phyloP scores from a whole-genome alignment of 2,329 filamentous ascomycete species.

The Onygenales sp. region DNA sequence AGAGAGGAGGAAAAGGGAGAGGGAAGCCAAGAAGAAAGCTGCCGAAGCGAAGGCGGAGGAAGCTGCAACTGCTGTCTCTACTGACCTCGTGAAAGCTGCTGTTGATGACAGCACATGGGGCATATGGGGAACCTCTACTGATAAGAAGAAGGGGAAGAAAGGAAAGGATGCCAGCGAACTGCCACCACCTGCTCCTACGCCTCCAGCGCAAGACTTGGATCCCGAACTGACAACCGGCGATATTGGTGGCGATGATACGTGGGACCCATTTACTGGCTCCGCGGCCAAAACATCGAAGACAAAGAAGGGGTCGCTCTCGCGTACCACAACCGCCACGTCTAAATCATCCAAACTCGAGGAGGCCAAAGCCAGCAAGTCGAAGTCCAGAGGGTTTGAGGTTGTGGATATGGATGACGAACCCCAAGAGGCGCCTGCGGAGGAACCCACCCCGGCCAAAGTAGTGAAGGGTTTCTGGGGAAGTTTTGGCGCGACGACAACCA shows the following conservation, averaged over 20 bases:
- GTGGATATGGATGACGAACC: constrained; percentile 15
- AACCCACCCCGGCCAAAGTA: constrained; percentile 24
- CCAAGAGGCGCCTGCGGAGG: constrained; percentile 26
- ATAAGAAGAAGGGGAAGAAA: constrained; percentile 43
- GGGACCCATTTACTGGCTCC: constrained; percentile 25
- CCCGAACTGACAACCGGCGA: constrained; percentile 27
- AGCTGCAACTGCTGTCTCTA: constrained; percentile 15
- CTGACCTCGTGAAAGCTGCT: constrained; percentile 8
- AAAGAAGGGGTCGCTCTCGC: constrained; percentile 31
- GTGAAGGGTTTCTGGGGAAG: constrained; percentile 36
- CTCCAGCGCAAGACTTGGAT: constrained; percentile 35
- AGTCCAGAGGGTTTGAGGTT: constrained; percentile 17
- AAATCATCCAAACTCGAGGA: constrained; percentile 19
- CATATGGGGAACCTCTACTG: constrained; percentile 29
- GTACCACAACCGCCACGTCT: constrained; percentile 10
- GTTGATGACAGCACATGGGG: constrained; percentile 18
- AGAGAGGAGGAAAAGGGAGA: constrained; percentile 40
- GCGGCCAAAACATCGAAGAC: constrained; percentile 31
- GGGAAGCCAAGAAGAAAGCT: constrained; percentile 35
- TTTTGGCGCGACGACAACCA: constrained; percentile 28
- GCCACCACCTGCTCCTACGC: constrained; percentile 40
- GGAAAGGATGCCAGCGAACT: constrained; percentile 33
- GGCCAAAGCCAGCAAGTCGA: constrained; percentile 21
- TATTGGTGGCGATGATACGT: constrained; percentile 26
- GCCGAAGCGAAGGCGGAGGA: constrained; percentile 15